Base-by-base conservation (phyloP, 768 basidiomycete genomes). In the Boletus coccyginus region DNA sequence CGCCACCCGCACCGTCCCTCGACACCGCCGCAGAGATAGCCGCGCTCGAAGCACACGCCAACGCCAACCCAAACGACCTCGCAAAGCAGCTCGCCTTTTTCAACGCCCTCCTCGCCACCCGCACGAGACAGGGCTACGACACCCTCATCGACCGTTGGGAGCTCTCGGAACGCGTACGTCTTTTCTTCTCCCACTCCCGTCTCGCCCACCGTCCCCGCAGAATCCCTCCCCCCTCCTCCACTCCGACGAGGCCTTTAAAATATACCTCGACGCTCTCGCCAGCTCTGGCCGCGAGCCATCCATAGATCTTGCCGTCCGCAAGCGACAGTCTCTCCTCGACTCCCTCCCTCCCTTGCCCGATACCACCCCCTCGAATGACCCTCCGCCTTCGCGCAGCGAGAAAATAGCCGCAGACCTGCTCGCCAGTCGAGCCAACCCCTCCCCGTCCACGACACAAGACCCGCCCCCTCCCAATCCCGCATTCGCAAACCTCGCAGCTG, bases 81-180 rank as follows among this genome's bases (percentile, higher is more conserved):
- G 61, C 74, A 21, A 88, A 85, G 62, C 92, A 94, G 64, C 69
- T 93, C 53, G 77, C 82, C 3, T 74, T 92, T 14, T 87, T 84
- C 67, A 79, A 82, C 24, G 90, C 87, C 17, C 74, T 94, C 31
- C 62, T 81, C 21, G 81, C 82, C 0, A 87, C 87, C 1, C 81
- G 83, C 49, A 74, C 87, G 35, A 83, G 81, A 53, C 78, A 85
- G 13, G 90, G 84, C 1, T 86, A 86, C 68, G 86, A 91, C 56
- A 74, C 88, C 24, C 74, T 92, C 53, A 83, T 91, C 54, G 84
- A 76, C 64, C 82, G 90, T 53, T 94, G 92, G 91, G 91, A 94
- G 67, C 79, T 87, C 80, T 82, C 82, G 64, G 88, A 92, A 80
- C 91, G 87, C 66, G 92, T 92, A 74, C 62, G 89, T 83, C 32